A percentile compares a stretch with the other conserved stretches of the same genome.
Conservation (phyloP, 768 basidiomycete genomes). For the Phlebiopsis flavidoalba region DNA sequence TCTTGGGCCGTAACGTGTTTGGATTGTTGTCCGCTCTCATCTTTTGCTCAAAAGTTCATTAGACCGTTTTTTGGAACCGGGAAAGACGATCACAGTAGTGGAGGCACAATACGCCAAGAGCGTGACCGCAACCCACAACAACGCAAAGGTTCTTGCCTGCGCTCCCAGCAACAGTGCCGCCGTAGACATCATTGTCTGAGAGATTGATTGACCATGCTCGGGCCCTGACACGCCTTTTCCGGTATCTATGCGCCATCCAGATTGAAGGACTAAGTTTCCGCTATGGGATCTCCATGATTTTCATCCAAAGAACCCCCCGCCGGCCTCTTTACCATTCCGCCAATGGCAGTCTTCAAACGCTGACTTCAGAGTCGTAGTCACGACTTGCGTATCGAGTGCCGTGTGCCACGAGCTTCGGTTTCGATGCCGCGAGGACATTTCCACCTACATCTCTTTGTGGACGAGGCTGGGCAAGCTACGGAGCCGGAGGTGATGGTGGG, state of each 20-base stretch:
- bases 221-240: slow-evolving; percentile 39
- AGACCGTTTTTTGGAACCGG: slow-evolving; percentile 54
- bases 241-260: slow-evolving; percentile 58
- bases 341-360: slow-evolving; percentile 30
- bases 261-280: slow-evolving; percentile 30
- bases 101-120: slow-evolving; percentile 59
- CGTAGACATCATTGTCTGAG: slow-evolving; percentile 4
- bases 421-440: slow-evolving; percentile 59
- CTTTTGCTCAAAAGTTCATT: neutral
- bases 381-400: slow-evolving; percentile 61
- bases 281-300: slow-evolving; percentile 27
- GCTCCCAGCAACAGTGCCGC: slow-evolving; percentile 68
- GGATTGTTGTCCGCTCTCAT: neutral
- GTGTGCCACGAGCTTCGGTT: slow-evolving; percentile 50
- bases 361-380: slow-evolving; percentile 57
- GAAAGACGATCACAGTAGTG: slow-evolving; percentile 60
- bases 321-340: slow-evolving; percentile 40
- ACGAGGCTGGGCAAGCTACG: slow-evolving; percentile 70
- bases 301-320: slow-evolving; percentile 33
- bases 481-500: slow-evolving; percentile 63
- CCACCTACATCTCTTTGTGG: slow-evolving; percentile 56
- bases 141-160: slow-evolving; percentile 51
- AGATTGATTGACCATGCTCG: slow-evolving; percentile 28
- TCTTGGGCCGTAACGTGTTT: slow-evolving; percentile 56
- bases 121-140: slow-evolving; percentile 34